A percentile compares a stretch with the other conserved stretches of the same genome.
These are phyloP conservation scores for Jamesozyma hellenica DNA, from an alignment of 805 yeast species.

Conservation along the genomic window DNA sequence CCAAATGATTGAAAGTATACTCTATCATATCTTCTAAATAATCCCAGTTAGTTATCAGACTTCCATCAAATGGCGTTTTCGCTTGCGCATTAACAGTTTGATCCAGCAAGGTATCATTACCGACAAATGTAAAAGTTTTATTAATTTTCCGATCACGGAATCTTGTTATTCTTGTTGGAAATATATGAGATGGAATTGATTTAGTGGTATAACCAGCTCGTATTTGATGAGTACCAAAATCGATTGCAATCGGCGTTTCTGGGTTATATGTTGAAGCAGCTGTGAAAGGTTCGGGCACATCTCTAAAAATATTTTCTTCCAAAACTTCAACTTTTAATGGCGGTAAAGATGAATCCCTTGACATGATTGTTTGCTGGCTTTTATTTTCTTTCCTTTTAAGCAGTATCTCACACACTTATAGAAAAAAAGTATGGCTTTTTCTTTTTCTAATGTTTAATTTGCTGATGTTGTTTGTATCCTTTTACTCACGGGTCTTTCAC, in stretches of 20 bases:
- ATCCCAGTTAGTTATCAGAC: constrained; percentile 87
- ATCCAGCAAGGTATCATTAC: constrained; percentile 72
- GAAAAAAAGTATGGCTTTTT: too few relatives aligned
- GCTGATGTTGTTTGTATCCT: too few relatives aligned
- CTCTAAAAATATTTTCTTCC: constrained; percentile 25
- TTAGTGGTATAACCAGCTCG: constrained; percentile 50
- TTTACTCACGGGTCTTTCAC: too few relatives aligned
- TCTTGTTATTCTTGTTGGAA: constrained; percentile 60
- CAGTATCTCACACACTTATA: not conserved
- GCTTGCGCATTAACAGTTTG: constrained; percentile 56
- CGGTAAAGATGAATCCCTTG: constrained; percentile 22
- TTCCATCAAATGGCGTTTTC: constrained; percentile 79
- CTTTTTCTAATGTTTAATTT: too few relatives aligned
- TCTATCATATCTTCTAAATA: constrained; percentile 72
- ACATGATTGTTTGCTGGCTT: constrained; percentile 4
- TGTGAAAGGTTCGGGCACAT: constrained; percentile 26
- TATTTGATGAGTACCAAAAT: constrained; percentile 60
- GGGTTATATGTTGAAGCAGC: constrained; percentile 24
- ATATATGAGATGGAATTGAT: constrained; percentile 45
- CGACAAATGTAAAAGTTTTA: constrained; percentile 59
- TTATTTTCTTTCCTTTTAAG: not conserved
- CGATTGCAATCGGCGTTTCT: constrained; percentile 71
- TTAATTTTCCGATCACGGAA: constrained; percentile 69
- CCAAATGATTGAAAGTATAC: constrained; percentile 70
- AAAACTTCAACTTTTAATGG: constrained; percentile 21